Percentiles rank a stretch among this genome's conserved stretches.
These are phyloP conservation scores for Penicillium odoratum DNA, from an alignment of 495 filamentous ascomycete genomes.

Conservation along the genomic window DNA sequence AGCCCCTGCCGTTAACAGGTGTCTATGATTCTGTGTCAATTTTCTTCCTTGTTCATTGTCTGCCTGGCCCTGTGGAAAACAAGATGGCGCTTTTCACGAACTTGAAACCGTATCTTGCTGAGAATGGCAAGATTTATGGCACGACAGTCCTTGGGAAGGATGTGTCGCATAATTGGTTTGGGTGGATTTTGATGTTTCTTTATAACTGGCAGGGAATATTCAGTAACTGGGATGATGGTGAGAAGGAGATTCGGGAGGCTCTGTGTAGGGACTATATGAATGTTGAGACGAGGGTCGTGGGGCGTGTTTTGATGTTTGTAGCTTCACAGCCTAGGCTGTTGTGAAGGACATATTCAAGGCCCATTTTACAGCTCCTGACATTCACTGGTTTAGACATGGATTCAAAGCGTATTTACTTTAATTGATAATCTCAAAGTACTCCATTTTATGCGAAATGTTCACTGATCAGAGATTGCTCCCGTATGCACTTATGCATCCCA, in stretches of 20 bases:
- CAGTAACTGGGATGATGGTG: constrained; percentile 6
- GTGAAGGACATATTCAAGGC: neutral
- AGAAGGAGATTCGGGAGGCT: constrained; percentile 3
- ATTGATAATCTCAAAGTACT: neutral
- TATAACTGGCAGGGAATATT: constrained; percentile 6
- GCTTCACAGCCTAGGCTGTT: constrained; percentile 60
- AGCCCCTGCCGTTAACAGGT: neutral
- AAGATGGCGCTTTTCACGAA: constrained; percentile 24
- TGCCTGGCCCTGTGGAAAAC: constrained; percentile 25
- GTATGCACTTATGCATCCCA: constrained; percentile 1
- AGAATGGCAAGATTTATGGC: constrained; percentile 35
- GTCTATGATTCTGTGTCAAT: constrained; percentile 32
- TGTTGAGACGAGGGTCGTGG: constrained; percentile 10
- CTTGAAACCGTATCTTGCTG: constrained; percentile 23
- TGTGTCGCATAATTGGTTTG: constrained; percentile 6
- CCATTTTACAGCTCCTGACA: neutral
- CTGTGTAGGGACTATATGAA: constrained; percentile 4
- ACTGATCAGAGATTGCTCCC: neutral
- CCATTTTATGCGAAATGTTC: neutral
- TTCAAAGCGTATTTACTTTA: neutral
- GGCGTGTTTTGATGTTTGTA: constrained; percentile 7
- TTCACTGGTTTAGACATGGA: neutral
- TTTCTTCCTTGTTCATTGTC: constrained; percentile 43
- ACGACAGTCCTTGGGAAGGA: constrained; percentile 29
- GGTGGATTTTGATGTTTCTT: constrained; percentile 1